Conservation (phyloP, 2,329 filamentous ascomycete genomes). For the Fusarium irregulare region DNA sequence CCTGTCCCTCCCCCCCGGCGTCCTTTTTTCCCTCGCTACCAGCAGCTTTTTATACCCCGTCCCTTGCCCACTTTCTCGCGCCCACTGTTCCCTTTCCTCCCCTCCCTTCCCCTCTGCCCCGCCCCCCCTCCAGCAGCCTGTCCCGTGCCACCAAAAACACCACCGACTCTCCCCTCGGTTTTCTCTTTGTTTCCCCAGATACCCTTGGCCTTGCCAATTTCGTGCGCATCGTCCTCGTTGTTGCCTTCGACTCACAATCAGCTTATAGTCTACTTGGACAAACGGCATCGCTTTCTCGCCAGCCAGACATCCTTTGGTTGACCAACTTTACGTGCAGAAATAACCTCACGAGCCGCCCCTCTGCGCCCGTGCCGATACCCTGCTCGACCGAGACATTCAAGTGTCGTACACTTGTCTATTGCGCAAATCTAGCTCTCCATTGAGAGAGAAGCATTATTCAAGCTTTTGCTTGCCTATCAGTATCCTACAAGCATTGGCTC, state of each 20-base stretch:
- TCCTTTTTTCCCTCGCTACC: conserved; percentile 35
- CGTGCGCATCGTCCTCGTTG: conserved; percentile 37
- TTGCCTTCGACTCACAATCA: conserved; percentile 42
- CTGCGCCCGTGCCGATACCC: conserved; percentile 41
- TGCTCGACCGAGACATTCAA: conserved; percentile 43
- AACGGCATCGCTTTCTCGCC: conserved; percentile 18
- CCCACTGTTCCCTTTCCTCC: conserved; percentile 44
- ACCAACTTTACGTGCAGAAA: conserved; percentile 30
- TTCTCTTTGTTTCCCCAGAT: conserved; percentile 50
- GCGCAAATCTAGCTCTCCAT: conserved; percentile 36
- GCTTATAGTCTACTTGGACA: conserved; percentile 37
- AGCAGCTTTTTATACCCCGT: conserved; percentile 48
- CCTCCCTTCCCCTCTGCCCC: conserved; percentile 18
- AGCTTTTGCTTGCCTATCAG: conserved; percentile 24
- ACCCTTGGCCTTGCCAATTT: conserved; percentile 46
- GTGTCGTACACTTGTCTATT: conserved; percentile 36
- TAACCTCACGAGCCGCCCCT: conserved; percentile 39
- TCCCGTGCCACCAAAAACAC: conserved; percentile 48
- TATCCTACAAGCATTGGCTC: conserved; percentile 37
- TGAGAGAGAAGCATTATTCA: conserved; percentile 11
- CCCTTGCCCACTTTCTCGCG: conserved; percentile 45
- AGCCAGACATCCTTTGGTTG: conserved; percentile 21
- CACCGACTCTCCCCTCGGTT: conserved; percentile 46
- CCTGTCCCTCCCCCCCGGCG: conserved; percentile 30
- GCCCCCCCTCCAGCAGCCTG: conserved; percentile 44